phyloP scores from a whole-genome alignment of 345 rosid species.

The Camelina sativa region DNA sequence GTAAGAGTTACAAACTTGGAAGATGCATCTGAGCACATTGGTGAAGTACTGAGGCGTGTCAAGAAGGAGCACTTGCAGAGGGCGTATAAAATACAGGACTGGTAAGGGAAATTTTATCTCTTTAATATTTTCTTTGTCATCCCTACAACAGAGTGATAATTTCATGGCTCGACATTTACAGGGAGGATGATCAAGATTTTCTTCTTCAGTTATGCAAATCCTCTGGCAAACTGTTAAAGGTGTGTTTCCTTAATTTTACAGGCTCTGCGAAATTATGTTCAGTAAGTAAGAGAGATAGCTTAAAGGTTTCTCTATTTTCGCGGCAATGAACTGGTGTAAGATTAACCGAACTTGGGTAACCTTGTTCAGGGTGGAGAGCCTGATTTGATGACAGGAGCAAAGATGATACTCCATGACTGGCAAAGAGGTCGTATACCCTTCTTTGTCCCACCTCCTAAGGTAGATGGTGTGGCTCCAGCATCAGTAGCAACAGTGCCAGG shows the following conservation, averaged over 20 bases:
- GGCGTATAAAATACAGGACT: slow-evolving; percentile 84
- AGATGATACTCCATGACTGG: slow-evolving; percentile 98
- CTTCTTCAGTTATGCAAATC: slow-evolving; percentile 80
- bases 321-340: not conserved
- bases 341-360: slow-evolving; percentile 1
- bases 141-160: not conserved
- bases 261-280: not conserved
- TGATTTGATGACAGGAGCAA: slow-evolving; percentile 78
- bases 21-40: slow-evolving; percentile 91
- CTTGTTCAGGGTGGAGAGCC: slow-evolving; percentile 85
- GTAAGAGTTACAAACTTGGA: slow-evolving; percentile 75
- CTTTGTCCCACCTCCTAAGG: slow-evolving; percentile 79
- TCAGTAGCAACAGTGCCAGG: slow-evolving; percentile 50
- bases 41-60: slow-evolving; percentile 88
- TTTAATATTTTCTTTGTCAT: not conserved
- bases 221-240: slow-evolving; percentile 85
- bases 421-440: slow-evolving; percentile 93
- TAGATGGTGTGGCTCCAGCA: slow-evolving; percentile 44
- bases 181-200: slow-evolving; percentile 87
- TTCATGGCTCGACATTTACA: slow-evolving; percentile 37
- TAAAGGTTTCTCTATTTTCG: not conserved
- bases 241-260: slow-evolving; percentile 35
- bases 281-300: not conserved
- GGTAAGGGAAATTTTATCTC: slow-evolving; percentile 48
- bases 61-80: slow-evolving; percentile 85